Base-by-base conservation (phyloP, 192 early-diverging fungal species). In the Podochytrium sp. region DNA sequence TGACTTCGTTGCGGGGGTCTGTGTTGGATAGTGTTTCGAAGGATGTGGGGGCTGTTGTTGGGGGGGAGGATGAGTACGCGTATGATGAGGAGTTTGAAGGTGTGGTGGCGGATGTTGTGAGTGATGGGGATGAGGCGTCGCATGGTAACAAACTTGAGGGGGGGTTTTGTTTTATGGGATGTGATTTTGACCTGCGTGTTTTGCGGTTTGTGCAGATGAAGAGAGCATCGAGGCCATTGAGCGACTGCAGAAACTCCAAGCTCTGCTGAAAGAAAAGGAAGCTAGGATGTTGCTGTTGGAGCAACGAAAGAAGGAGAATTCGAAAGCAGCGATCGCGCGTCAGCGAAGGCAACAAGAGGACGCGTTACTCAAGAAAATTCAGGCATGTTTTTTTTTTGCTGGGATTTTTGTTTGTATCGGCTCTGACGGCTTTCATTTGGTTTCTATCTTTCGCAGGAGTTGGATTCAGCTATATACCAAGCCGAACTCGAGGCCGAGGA, bases 31-130 rank as follows among this genome's bases (percentile, higher is more conserved):
- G 10, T 20, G 59, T 61, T 61, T 40, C 59, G 6, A 37, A 34
- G 12, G 39, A 25, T 34, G 59, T 34, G 30, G 29, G 7, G 35
- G 20, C 16, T 23, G 33, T 20, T 0, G 23, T 20, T 0, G 0
- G 47, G 12, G 47, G n/a, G 12, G 47, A 12, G n/a, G 47, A 7
- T 61, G 59, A 23, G 34, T 25, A 20, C 23, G 59, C 6, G 10
- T 61, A 61, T 34, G 59, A 39, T 61, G 35, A 61, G 32, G 59
- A 61, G 7, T 55, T 55, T 55, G 52, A 55, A 29, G 52, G 16
- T 23, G 12, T 23, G 20, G 23, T 27, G 20, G 12, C 20, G 10
- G 7, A 20, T 0, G 52, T 25, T 55, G 52, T 25, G n/a, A n/a
- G n/a, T n/a, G n/a, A n/a, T 55, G 52, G 7, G n/a, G n/a, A 47